Evolutionary conservation across 2,329 filamentous ascomycete species (phyloP), one percentile per base, ranked within the genome.

Genomic region (Fusarium nelsonii): DNA sequence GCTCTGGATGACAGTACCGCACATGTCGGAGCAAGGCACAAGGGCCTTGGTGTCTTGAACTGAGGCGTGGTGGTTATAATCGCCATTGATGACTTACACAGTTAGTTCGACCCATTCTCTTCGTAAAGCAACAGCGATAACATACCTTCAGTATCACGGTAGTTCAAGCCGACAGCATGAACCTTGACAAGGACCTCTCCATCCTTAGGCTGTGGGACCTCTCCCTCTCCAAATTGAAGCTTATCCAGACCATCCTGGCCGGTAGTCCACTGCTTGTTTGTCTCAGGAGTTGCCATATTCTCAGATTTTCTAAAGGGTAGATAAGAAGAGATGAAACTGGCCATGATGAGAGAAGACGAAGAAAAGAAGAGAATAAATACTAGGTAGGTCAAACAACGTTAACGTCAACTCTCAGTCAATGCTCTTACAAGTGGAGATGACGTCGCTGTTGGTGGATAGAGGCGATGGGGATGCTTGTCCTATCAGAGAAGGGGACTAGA

Each of bases 21-120:
- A 91, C 84, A 91, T 91, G 77, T 93, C 91, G 23, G 89, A 91
- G 77, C 88, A 90, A 2, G 90, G 89, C 2, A 92, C 87, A 14
- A 92, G 72, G 57, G 82, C 62, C 54, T 78, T 54, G 53, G 76
- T 65, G 37, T 76, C 68, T 15, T 77, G 63, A 45, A 88, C 79
- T 6, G 84, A 82, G 70, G 85, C 84, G 80, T 92, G 88, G 77
- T 92, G 89, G 74, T 83, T 88, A 80, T 92, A 92, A 14, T 87
- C 81, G 32, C 90, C 90, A 81, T 85, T 89, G 73, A 82, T 83
- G 20, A 92, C 90, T 90, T 1, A 4, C 5, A 15, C 15, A 14
- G 16, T 58, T 32, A 68, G 59, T 32, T 5, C 12, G 32, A 16
- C 3, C 3, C 20, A 12, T 16, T 10, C 8, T 23, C 4, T 16